Evolutionary conservation across 768 basidiomycete species (phyloP), one percentile per base, ranked within the genome.

Genomic region (Boletus vermiculosoides): DNA sequence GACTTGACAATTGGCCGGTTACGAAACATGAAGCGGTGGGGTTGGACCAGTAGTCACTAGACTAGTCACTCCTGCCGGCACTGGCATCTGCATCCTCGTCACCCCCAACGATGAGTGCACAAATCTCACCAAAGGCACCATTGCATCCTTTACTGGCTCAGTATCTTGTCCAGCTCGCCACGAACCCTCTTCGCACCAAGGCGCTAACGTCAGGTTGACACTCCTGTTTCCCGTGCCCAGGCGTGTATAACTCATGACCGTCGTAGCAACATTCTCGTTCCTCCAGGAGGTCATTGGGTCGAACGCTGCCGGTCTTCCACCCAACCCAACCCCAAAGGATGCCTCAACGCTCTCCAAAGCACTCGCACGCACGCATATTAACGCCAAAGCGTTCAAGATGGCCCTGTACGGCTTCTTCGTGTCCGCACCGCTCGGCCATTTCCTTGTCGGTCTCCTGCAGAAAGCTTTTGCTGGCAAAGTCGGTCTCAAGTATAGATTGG

Each of bases 241-340:
- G 18, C 46, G 16, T 33, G n/a, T 11, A n/a, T 30, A 20, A 22
- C 57, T 56, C 41, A 59, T 36, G 13, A 28, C 30, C 33, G 18
- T 47, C 51, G 8, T 55, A 83, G 84, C 71, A 31, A 75, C 78
- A 0, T 70, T 87, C 65, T 86, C 79, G 63, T 86, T 86, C 70
- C 70, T 92, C 50, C 92, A 93, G 71, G 92, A 94, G 72, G 83
- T 92, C 40, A 81, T 94, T 30, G 90, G 87, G 16, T 87, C 85
- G 56, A 81, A 88, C 57, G 71, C 85, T 45, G 88, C 90, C 10
- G 80, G 85, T 37, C 67, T 84, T 45, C 85, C 87, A 8, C 74
- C 78, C 10, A 77, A 70, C 45, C 72, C 71, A 39, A 75, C 81
- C 9, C 59, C 80, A 34, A 84, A 83, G 59, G 74, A 84, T 75